Evolutionary conservation across 2,329 filamentous ascomycete species (phyloP), one percentile per base, ranked within the genome.

Genomic region (Aciculosporium take): DNA sequence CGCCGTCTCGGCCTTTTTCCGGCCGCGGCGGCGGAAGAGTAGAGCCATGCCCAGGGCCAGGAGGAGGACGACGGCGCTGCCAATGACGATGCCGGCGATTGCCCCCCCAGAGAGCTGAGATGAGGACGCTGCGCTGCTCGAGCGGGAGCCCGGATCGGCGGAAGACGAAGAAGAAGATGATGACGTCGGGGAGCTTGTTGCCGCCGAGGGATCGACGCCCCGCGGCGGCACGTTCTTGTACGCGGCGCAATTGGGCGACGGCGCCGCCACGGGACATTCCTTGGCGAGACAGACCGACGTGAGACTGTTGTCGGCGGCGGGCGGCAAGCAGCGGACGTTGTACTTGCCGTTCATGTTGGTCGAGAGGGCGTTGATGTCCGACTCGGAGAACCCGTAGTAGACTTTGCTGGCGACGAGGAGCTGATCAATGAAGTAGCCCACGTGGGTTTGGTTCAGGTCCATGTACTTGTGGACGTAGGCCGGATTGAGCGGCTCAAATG

Each of bases 381-480:
- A 24, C 1, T 49, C 45, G 3, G 54, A 54, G 44, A 59, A 57
- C 27, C 55, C 55, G 33, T 46, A 54, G n/a, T 49, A 47, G n/a
- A n/a, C n/a, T 23, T 41, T 43, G 33, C 48, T 51, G 7, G 55
- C 45, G 7, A 44, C 21, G 3, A 48, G 51, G 30, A 59, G 47
- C 33, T 59, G 55, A 7, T 53, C 42, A 40, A 59, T 56, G 42
- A 59, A 58, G 36, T 59, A 53, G 5, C 49, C 53, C 7, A 57
- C 43, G 20, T 58, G 46, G 1, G 49, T 51, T 18, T 50, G 41
- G 39, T 57, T 51, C 18, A 59, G 46, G 37, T 56, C 47, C 56
- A 59, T 59, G 42, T 48, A 59, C 33, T 58, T 57, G 48, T 59
- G 56, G 4, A 56, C 54, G 42, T 57, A 58, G 23, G 56, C 53